Evolutionary conservation across 1,284 basidiomycete genomes (phyloP).

Genomic region (Papiliotrema terrestris): DNA sequence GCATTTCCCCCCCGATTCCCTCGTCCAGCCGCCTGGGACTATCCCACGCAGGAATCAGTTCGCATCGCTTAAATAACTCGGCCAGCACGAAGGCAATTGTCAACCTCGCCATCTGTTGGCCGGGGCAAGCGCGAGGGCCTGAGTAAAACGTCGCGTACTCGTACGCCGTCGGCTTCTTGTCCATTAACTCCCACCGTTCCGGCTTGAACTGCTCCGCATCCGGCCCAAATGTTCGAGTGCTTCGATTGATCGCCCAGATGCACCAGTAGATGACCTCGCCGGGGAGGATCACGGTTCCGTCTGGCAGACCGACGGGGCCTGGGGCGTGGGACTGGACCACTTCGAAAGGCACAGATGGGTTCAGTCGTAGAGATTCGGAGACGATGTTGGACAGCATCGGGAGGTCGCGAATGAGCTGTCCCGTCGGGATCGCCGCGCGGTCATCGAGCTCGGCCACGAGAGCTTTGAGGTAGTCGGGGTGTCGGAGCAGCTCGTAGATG

Average conservation of each 20-base stretch:
- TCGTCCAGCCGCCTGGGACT: constrained; percentile 7
- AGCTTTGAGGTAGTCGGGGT: constrained; percentile 7
- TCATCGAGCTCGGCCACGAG: constrained; percentile 9
- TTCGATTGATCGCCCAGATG: constrained; percentile 19
- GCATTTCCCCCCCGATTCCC: constrained; percentile 15
- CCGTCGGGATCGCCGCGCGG: background rate
- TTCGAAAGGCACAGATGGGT: constrained; percentile 22
- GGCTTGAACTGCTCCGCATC: constrained; percentile 13
- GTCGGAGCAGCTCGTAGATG: constrained; percentile 13
- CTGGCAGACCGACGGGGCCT: constrained; percentile 11
- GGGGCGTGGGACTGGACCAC: constrained; percentile 11
- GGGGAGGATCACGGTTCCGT: constrained; percentile 12
- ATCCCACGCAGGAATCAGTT: constrained; percentile 8
- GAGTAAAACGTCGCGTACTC: constrained; percentile 28
- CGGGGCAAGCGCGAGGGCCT: constrained; percentile 24
- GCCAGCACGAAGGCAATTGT: constrained; percentile 16
- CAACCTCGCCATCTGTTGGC: constrained; percentile 19
- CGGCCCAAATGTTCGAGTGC: constrained; percentile 14
- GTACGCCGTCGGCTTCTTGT: constrained; percentile 16
- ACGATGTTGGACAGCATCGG: constrained; percentile 14
- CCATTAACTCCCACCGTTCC: constrained; percentile 13
- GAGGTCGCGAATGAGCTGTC: background rate
- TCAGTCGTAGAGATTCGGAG: constrained; percentile 19
- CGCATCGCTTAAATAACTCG: constrained; percentile 15
- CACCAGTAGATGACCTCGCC: constrained; percentile 19